phyloP scores from a whole-genome alignment of 2,329 filamentous ascomycete species.

The Trichoderma citrinoviride region DNA sequence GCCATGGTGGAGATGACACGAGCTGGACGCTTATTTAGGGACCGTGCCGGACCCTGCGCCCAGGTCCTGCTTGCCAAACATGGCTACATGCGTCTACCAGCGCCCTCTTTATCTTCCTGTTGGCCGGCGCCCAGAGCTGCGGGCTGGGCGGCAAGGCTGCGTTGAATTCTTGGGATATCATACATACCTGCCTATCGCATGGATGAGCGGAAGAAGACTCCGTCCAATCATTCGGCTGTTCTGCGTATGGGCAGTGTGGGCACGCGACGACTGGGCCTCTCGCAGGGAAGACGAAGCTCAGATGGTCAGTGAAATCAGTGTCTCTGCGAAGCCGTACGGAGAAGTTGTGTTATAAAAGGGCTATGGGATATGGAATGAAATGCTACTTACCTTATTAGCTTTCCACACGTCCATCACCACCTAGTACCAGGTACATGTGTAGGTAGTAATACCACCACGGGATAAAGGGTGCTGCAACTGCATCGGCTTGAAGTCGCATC shows the following conservation, averaged over 20 bases:
- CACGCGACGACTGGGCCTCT: not conserved
- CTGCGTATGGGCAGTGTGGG: not conserved
- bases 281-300: not conserved
- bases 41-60: constrained; percentile 20
- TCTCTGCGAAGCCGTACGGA: not conserved
- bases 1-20: constrained; percentile 16
- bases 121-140: constrained; percentile 6
- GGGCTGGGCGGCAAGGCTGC: constrained; percentile 14
- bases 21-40: constrained; percentile 22
- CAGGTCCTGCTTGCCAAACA: constrained; percentile 11
- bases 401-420: too few species aligned
- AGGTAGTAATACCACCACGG: not conserved
- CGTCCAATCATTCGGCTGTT: not conserved
- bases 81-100: constrained; percentile 5
- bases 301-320: not conserved
- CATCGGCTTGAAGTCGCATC: not conserved
- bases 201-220: constrained; percentile 7
- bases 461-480: not conserved
- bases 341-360: not conserved
- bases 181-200: not conserved
- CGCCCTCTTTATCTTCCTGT: constrained; percentile 10
- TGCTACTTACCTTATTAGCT: not conserved
- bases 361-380: not conserved
- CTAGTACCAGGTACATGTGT: too few species aligned
- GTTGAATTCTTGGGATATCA: not conserved